A percentile compares a stretch with the other conserved stretches of the same genome.
Evolutionary conservation across 306 rosid genomes (phyloP).

Genomic region (Rubus idaeus): DNA sequence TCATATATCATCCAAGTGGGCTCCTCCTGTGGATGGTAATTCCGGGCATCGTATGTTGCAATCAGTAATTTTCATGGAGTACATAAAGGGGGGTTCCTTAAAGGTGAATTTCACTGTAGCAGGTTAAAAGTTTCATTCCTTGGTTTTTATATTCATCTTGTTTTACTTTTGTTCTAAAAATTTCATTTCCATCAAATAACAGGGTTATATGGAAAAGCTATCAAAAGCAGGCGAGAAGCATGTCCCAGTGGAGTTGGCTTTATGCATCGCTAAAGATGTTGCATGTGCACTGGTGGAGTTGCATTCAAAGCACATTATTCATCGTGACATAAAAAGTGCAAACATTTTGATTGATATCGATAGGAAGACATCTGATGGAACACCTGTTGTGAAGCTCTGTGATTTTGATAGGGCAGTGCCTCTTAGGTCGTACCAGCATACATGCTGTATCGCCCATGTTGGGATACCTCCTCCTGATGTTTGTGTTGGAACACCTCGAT

Average conservation of each 20-base stretch:
- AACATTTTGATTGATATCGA: conserved; percentile 78
- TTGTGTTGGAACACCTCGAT: conserved; percentile 95
- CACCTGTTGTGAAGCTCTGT: conserved; percentile 83
- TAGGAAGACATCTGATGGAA: conserved; percentile 65
- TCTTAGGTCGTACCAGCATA: conserved; percentile 69
- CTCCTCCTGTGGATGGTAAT: conserved; percentile 62
- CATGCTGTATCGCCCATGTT: conserved; percentile 80
- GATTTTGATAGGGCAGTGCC: conserved; percentile 99
- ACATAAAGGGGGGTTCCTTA: conserved; percentile 79
- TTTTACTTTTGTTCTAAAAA: conserved; percentile 14
- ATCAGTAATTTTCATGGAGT: conserved; percentile 85
- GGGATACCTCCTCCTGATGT: conserved; percentile 78
- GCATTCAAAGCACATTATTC: conserved; percentile 89
- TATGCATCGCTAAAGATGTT: conserved; percentile 73
- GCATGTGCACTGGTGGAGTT: conserved; percentile 79
- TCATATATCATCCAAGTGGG: conserved; percentile 78
- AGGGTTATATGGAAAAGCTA: conserved; percentile 72
- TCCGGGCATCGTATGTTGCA: conserved; percentile 56
- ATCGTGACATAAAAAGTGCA: conserved; percentile 95
- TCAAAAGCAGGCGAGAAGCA: conserved; percentile 70
- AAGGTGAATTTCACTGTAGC: conserved; percentile 48
- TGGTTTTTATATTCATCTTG: background rate
- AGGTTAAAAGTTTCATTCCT: background rate
- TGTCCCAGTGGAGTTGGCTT: conserved; percentile 61
- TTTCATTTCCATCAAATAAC: conserved; percentile 22